Base-by-base conservation (phyloP, 495 filamentous ascomycete genomes). In the Talaromyces liani region DNA sequence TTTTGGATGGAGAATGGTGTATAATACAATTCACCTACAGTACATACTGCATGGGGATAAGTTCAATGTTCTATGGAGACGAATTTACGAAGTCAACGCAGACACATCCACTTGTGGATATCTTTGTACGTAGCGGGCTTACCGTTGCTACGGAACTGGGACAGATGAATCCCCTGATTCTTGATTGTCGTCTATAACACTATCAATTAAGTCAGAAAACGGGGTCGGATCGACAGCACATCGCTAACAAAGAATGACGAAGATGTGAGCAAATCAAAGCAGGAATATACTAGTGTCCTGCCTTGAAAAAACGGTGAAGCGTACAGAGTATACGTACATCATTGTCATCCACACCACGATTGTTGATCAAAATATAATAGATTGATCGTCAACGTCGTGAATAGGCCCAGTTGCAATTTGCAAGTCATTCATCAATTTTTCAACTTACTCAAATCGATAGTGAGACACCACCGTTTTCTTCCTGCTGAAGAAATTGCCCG, bases 101-200 rank as follows among this genome's bases (percentile, higher is more conserved):
- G 7, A 49, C 45, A 49, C 45, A 49, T 49, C 45, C 45, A 49
- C 45, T 49, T 49, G 45, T 49, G 45, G 18, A 49, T 18, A 49
- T 49, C 18, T 49, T 49, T 4, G 5, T 49, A 49, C 7, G 18
- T 49, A 49, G 45, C 45, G 45, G 45, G 45, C 39, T 20, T 55
- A 55, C 51, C 51, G 51, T 55, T 55, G 51, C 51, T 55, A 29
- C 51, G 51, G 51, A 55, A 55, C 51, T 55, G 51, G 51, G 51
- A 55, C 51, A 55, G 20, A 22, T 29, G 20, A 55, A 55, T 55
- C 20, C 49, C 20, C 18, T 29, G 20, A 29, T 27, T 29, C 51
- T 55, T 29, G 36, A 16, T 41, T 41, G 36, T 39, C 34, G 10
- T 41, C 36, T 41, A 41, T 41, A 41, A 41, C 4, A 49, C 18